These are phyloP conservation scores for Erodium maritimum DNA, from an alignment of 345 rosid genomes.

Conservation along the genomic window DNA sequence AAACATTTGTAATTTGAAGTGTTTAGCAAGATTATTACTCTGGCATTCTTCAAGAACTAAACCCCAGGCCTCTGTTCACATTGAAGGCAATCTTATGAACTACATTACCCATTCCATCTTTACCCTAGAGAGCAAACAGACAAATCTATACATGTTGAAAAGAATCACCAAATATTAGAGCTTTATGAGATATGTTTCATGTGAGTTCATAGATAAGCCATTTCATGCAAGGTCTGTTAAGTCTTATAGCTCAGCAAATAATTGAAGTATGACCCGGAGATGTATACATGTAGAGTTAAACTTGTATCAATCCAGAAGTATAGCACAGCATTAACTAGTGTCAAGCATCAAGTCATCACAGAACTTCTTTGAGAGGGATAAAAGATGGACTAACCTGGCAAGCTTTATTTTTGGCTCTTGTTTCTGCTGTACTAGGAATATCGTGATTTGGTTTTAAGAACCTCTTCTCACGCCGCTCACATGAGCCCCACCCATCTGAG, in stretches of 20 bases:
- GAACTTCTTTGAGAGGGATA: background rate
- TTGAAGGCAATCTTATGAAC: background rate
- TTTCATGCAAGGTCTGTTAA: background rate
- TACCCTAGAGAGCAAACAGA: too few species aligned
- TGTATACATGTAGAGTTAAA: too few species aligned
- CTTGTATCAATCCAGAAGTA: background rate
- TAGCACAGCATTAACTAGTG: background rate
- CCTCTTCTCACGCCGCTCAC: constrained; percentile 83
- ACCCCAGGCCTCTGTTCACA: background rate
- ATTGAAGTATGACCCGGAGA: background rate
- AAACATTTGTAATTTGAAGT: background rate
- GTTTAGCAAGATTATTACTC: background rate
- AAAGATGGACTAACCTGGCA: constrained; percentile 47
- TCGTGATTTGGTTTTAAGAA: constrained; percentile 90
- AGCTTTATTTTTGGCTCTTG: constrained; percentile 93
- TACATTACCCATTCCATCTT: background rate
- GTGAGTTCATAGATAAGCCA: background rate
- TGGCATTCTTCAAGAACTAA: background rate
- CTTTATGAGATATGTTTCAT: background rate
- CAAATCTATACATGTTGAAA: too few species aligned
- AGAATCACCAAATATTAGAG: background rate
- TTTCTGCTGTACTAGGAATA: constrained; percentile 90
- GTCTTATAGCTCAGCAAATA: background rate
- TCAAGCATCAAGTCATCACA: background rate
- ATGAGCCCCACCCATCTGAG: constrained; percentile 96